phyloP scores from a whole-genome alignment of 306 rosid genomes.

The Nissolia schottii region DNA sequence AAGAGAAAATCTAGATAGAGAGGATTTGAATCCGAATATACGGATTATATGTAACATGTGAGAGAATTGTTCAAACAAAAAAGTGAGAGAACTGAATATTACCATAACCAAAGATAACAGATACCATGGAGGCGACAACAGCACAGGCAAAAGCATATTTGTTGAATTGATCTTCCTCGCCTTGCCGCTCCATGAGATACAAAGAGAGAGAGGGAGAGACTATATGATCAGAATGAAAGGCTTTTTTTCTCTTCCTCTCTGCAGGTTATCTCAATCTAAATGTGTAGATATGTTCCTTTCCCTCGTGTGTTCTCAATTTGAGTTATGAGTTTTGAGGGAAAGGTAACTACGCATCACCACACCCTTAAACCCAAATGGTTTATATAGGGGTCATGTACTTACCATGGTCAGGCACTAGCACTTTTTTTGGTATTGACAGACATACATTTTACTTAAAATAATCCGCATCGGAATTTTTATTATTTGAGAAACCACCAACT shows the following conservation, averaged over 20 bases:
- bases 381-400: neutral
- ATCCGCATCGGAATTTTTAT: too few relatives aligned
- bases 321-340: neutral
- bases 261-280: neutral
- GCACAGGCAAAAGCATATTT: constrained; percentile 65
- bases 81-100: neutral
- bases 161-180: constrained; percentile 28
- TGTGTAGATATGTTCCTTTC: neutral
- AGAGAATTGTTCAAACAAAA: neutral
- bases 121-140: constrained; percentile 60
- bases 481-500: too few relatives aligned
- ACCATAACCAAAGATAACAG: constrained; percentile 68
- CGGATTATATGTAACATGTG: too few relatives aligned
- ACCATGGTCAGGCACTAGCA: neutral
- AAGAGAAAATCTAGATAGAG: too few relatives aligned
- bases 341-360: neutral
- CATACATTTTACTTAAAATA: too few relatives aligned
- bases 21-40: too few relatives aligned
- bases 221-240: too few relatives aligned
- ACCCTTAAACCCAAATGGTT: neutral
- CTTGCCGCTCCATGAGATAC: neutral
- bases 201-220: too few relatives aligned
- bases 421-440: too few relatives aligned
- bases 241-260: too few relatives aligned
- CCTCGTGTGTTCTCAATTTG: neutral